phyloP scores from a whole-genome alignment of 768 basidiomycete genomes.

The Trichaptum fuscoviolaceum region DNA sequence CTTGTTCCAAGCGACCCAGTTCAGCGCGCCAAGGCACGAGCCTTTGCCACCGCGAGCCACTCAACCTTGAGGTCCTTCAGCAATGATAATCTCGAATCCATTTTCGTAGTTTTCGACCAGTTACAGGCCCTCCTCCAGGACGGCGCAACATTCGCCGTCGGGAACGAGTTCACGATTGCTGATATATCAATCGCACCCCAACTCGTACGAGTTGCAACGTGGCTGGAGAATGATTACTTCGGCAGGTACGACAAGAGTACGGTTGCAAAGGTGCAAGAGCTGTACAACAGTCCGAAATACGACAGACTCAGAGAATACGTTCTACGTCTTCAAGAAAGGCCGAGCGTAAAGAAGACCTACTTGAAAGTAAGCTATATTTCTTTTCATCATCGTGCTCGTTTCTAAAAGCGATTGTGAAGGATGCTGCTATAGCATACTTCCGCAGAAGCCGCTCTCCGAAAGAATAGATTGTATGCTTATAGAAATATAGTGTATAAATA shows the following conservation, averaged over 20 bases:
- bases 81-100: conserved; percentile 33
- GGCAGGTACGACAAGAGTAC: conserved; percentile 45
- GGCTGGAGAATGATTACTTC: conserved; percentile 36
- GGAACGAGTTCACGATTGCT: conserved; percentile 51
- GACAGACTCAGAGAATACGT: conserved; percentile 46
- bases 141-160: conserved; percentile 37
- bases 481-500: too few relatives aligned
- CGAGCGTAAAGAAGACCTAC: conserved; percentile 52
- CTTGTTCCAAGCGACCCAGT: conserved; percentile 55
- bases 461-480: too few relatives aligned
- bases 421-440: too few relatives aligned
- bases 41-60: conserved; percentile 53
- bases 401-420: too few relatives aligned
- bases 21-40: conserved; percentile 50
- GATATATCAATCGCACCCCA: conserved; percentile 59
- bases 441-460: too few relatives aligned
- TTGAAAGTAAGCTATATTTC: conserved; percentile 30
- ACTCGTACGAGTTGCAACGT: conserved; percentile 43
- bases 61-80: conserved; percentile 30
- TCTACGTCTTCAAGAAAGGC: conserved; percentile 40
- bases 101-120: conserved; percentile 39
- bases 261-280: conserved; percentile 39
- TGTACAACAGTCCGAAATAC: conserved; percentile 41
- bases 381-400: too few relatives aligned
- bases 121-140: conserved; percentile 48